phyloP scores from a whole-genome alignment of 1,284 basidiomycete species.

The Austroboletus novae-zelandiae region DNA sequence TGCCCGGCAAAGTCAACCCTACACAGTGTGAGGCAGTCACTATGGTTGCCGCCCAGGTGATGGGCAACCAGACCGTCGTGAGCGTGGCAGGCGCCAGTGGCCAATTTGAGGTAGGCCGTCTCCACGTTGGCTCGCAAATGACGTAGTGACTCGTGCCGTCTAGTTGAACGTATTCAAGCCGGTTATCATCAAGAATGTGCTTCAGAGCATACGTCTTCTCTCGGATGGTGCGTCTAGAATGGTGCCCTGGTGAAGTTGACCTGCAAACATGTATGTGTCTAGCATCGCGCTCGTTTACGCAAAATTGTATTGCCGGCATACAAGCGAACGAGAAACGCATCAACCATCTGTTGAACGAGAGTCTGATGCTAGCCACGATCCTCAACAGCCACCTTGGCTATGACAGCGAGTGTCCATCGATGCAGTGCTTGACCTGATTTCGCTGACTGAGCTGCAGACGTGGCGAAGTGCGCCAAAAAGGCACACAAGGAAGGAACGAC shows the following conservation, averaged over 20 bases:
- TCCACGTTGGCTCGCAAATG: not conserved
- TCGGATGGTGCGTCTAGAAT: conserved; percentile 68
- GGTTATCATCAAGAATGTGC: conserved; percentile 95
- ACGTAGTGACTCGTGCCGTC: conserved; percentile 7
- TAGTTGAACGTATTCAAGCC: conserved; percentile 99
- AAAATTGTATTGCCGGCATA: conserved; percentile 96
- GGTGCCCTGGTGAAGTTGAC: not conserved
- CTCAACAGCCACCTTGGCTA: conserved; percentile 92
- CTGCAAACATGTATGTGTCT: conserved; percentile 5
- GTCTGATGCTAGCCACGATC: conserved; percentile 94
- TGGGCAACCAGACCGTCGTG: conserved; percentile 96
- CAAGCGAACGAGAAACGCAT: conserved; percentile 95
- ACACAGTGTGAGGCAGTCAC: conserved; percentile 99
- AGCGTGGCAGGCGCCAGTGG: conserved; percentile 93
- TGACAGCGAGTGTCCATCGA: conserved; percentile 70
- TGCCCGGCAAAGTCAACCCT: conserved; percentile 99
- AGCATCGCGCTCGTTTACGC: conserved; percentile 90
- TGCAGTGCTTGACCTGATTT: not conserved
- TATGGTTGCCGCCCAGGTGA: conserved; percentile 98
- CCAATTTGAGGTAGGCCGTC: conserved; percentile 81
- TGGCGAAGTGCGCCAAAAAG: conserved; percentile 98
- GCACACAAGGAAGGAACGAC: conserved; percentile 98
- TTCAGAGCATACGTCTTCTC: conserved; percentile 92
- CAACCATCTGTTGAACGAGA: conserved; percentile 87
- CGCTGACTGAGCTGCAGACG: conserved; percentile 55